Conservation (phyloP, 225 moss, liverwort and hornwort genomes). For the Ulota crispa region DNA sequence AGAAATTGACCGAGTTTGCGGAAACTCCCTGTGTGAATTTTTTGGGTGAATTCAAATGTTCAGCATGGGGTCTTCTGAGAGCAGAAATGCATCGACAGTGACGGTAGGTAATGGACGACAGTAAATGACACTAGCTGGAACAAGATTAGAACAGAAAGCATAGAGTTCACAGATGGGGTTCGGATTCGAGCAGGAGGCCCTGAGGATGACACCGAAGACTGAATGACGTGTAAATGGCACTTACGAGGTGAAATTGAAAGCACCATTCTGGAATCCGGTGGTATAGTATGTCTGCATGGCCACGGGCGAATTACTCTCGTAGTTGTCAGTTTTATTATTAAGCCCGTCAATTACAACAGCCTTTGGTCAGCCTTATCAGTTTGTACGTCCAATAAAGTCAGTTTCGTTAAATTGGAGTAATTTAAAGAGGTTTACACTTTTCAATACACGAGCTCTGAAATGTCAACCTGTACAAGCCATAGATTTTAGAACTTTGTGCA, state of each 20-base stretch:
- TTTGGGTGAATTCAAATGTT: background rate
- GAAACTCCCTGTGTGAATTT: constrained; percentile 37
- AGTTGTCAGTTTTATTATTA: background rate
- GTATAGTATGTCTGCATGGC: constrained; percentile 44
- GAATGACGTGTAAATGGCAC: constrained; percentile 12
- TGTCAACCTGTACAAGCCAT: too few relatives aligned
- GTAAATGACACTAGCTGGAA: background rate
- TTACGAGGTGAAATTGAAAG: constrained; percentile 70
- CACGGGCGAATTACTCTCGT: background rate
- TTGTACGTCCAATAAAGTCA: background rate
- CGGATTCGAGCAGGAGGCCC: background rate
- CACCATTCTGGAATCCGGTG: constrained; percentile 55
- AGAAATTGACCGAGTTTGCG: constrained; percentile 25
- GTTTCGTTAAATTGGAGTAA: too few relatives aligned
- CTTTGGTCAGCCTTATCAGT: background rate
- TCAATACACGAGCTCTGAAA: too few relatives aligned
- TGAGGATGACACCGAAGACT: background rate
- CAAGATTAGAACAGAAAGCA: background rate
- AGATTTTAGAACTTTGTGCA: too few relatives aligned
- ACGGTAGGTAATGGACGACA: background rate
- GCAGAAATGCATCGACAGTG: background rate
- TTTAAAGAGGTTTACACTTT: too few relatives aligned
- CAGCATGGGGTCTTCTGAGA: background rate
- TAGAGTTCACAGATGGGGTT: background rate
- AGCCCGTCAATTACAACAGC: background rate